Conservation (phyloP, 2,329 filamentous ascomycete genomes). For the Pestalotiopsis sp. region DNA sequence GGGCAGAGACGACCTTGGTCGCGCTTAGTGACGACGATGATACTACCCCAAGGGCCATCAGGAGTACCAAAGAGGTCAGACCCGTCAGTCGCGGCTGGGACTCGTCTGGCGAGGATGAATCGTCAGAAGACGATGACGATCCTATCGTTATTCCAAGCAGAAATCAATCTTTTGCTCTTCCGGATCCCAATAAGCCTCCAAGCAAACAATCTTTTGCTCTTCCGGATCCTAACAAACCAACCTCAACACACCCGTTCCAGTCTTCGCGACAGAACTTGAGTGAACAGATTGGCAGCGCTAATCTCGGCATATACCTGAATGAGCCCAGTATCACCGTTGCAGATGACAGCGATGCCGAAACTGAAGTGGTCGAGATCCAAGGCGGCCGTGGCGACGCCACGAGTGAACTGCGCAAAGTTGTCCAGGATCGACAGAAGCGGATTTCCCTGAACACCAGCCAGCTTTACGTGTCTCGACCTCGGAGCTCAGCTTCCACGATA, state of each 20-base stretch:
- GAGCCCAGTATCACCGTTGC: slow-evolving; percentile 31
- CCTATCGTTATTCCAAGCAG: slow-evolving; percentile 66
- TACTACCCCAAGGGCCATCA: slow-evolving; percentile 21
- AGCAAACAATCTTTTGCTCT: slow-evolving; percentile 62
- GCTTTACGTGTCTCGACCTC: slow-evolving; percentile 32
- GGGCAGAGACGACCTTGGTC: slow-evolving; percentile 53
- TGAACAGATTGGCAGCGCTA: slow-evolving; percentile 47
- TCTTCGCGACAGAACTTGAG: slow-evolving; percentile 49
- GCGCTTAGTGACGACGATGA: slow-evolving; percentile 29
- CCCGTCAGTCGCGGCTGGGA: slow-evolving; percentile 37
- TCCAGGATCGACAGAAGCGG: slow-evolving; percentile 52
- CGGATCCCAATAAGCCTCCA: slow-evolving; percentile 47
- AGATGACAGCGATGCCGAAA: slow-evolving; percentile 63
- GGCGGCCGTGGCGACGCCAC: slow-evolving; percentile 55
- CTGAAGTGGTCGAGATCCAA: slow-evolving; percentile 50
- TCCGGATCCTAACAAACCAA: slow-evolving; percentile 43
- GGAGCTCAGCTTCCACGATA: slow-evolving; percentile 34
- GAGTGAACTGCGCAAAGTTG: slow-evolving; percentile 61
- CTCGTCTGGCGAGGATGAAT: slow-evolving; percentile 53
- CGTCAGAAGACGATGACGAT: slow-evolving; percentile 61
- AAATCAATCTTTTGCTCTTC: slow-evolving; percentile 58
- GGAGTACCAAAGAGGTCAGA: slow-evolving; percentile 20
- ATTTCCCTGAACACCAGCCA: slow-evolving; percentile 34
- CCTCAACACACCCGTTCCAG: slow-evolving; percentile 46
- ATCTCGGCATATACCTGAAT: slow-evolving; percentile 37